Evolutionary conservation across 129 eudicot genomes (phyloP), one percentile per base, ranked within the genome.

Genomic region (Helianthus tuberosus): DNA sequence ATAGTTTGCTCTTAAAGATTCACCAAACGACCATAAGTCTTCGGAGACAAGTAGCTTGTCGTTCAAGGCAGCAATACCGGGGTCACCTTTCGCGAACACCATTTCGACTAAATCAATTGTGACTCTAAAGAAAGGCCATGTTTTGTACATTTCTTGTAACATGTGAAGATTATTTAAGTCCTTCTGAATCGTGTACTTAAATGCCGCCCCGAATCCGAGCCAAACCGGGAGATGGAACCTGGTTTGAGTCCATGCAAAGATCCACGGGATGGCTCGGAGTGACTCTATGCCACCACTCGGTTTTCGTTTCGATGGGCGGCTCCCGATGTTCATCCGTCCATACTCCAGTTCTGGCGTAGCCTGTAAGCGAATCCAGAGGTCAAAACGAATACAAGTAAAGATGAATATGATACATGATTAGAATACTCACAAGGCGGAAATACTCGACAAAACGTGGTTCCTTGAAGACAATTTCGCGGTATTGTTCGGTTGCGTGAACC

Each of bases 191-290:
- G 88, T 85, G 6, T 91, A 48, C 23, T 85, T 91, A 65, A 95
- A 95, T 23, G 99, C 97, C 68, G 87, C 99, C 44, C 99, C 99
- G 64, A 95, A 91, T 7, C 99, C 97, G n/a, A 95, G 97, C 99
- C 97, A 95, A 48, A 95, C 99, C 0, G 97, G 99, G 44, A 95
- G 97, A 86, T 95, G 97, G 55, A 95, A 95, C 88, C 99, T 80
- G 32, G 99, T 95, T 64, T 93, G 97, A 4, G 97, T 93, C 98
- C 98, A 93, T 7, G 98, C 98, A 62, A 93, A 93, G 82, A 95
- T 95, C 99, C 99, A 95, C 1, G 99, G 99, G 73, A 95, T 95
- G 64, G 99, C 99, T 64, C 99, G 79, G 16, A 95, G 97, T 23
- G 97, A 88, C 82, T 95, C 99, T 15, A 95, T 95, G 43, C 99